A percentile compares a stretch with the other conserved stretches of the same genome.
These are phyloP conservation scores for Candida insectorum DNA, from an alignment of 805 yeast genomes.

Conservation along the genomic window DNA sequence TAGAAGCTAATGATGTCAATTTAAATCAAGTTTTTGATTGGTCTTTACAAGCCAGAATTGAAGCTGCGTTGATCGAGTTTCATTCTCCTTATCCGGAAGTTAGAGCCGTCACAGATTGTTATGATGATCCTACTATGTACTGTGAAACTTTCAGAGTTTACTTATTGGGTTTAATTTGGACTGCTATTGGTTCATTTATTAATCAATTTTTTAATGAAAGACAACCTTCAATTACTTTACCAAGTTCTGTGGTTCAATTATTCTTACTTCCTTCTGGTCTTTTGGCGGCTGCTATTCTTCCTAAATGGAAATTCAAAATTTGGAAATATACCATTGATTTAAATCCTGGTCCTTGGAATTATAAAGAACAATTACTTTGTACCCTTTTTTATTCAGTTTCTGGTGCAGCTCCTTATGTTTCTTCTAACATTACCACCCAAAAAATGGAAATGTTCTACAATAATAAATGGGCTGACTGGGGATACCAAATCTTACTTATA, in stretches of 20 bases:
- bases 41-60: slow-evolving; percentile 32
- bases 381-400: slow-evolving; percentile 33
- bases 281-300: slow-evolving; percentile 34
- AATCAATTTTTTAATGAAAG: slow-evolving; percentile 56
- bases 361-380: slow-evolving; percentile 57
- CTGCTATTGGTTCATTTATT: slow-evolving; percentile 49
- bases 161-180: slow-evolving; percentile 49
- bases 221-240: slow-evolving; percentile 45
- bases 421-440: slow-evolving; percentile 22
- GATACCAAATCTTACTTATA: slow-evolving; percentile 21
- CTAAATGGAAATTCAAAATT: slow-evolving; percentile 30
- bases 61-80: slow-evolving; percentile 38
- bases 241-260: slow-evolving; percentile 43
- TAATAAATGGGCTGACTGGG: slow-evolving; percentile 23
- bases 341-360: slow-evolving; percentile 64
- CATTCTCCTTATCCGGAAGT: slow-evolving; percentile 65
- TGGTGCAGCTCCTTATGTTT: slow-evolving; percentile 19
- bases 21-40: slow-evolving; percentile 17
- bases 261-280: slow-evolving; percentile 43
- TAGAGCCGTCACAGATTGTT: slow-evolving; percentile 60
- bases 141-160: slow-evolving; percentile 56
- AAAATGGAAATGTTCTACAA: slow-evolving; percentile 19
- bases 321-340: slow-evolving; percentile 37
- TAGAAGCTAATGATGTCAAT: slow-evolving; percentile 1
- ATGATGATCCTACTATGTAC: slow-evolving; percentile 47